A percentile compares a stretch with the other conserved stretches of the same genome.
phyloP scores from a whole-genome alignment of 768 basidiomycete genomes.

The Daedaleopsis nitida region DNA sequence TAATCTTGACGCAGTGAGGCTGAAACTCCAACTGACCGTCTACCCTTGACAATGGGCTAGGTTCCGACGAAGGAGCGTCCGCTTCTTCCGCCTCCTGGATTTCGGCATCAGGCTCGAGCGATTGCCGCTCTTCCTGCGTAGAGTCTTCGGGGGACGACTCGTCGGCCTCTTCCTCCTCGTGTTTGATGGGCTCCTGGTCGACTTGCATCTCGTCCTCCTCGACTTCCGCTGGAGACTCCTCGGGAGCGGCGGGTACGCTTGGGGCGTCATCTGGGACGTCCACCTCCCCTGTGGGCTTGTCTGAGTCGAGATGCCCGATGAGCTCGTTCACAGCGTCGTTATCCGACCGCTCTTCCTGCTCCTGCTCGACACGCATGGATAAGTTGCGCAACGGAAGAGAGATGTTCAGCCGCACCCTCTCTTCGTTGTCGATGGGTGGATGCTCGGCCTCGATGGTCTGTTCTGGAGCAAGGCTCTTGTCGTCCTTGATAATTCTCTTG shows the following conservation, averaged over 20 bases:
- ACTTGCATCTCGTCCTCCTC: constrained; percentile 11
- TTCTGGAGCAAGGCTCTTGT: neutral
- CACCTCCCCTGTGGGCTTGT: neutral
- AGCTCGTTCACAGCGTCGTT: constrained; percentile 19
- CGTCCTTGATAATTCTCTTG: neutral
- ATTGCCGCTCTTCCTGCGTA: neutral
- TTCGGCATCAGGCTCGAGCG: constrained; percentile 2
- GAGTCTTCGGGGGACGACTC: neutral
- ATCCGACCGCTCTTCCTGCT: constrained; percentile 17
- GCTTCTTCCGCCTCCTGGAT: constrained; percentile 6
- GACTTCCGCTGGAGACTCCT: neutral
- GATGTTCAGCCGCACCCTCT: neutral
- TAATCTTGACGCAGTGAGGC: too few relatives aligned
- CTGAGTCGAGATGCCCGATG: constrained; percentile 11
- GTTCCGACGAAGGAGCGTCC: constrained; percentile 1
- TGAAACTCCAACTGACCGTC: constrained; percentile 11
- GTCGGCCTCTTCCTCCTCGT: constrained; percentile 5
- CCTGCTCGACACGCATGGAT: neutral
- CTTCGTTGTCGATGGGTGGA: neutral
- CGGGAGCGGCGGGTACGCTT: neutral
- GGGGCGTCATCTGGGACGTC: neutral
- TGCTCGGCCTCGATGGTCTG: neutral
- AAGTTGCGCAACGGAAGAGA: neutral
- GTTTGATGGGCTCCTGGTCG: neutral
- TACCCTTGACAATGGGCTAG: neutral